Conservation (phyloP, 1,139 yeast species). For the Wickerhamomyces sp. region DNA sequence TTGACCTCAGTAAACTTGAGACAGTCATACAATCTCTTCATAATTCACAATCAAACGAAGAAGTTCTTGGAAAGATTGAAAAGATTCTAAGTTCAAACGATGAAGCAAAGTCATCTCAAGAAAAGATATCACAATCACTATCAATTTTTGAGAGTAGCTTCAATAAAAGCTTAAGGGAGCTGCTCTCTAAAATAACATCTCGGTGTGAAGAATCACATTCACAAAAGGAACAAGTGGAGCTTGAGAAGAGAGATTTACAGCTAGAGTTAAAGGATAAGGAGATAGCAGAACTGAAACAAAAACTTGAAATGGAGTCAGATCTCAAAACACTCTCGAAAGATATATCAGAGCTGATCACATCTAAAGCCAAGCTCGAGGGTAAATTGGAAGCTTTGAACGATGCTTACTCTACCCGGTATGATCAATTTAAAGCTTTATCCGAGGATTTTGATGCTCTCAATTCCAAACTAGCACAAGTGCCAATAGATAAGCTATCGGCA, state of each 20-base stretch:
- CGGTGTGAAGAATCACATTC: slow-evolving; percentile 9
- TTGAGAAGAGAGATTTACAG: slow-evolving; percentile 11
- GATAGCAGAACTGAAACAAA: slow-evolving; percentile 14
- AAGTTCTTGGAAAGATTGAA: no score
- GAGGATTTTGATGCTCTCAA: slow-evolving; percentile 26
- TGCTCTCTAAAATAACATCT: no score
- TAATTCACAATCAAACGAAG: no score
- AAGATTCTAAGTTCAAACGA: no score
- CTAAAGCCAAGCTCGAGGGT: slow-evolving; percentile 21
- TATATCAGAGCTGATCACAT: slow-evolving; percentile 15
- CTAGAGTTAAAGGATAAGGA: slow-evolving; percentile 16
- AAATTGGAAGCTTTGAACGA: slow-evolving; percentile 23
- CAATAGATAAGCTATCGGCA: slow-evolving; percentile 28
- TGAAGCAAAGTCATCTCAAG: no score
- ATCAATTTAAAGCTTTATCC: slow-evolving; percentile 25
- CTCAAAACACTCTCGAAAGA: slow-evolving; percentile 13
- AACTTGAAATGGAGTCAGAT: slow-evolving; percentile 13
- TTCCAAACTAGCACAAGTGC: slow-evolving; percentile 22
- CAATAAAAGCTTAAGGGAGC: no score
- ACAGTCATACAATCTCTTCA: no score
- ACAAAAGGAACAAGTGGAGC: slow-evolving; percentile 1
- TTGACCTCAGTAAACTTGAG: no score
- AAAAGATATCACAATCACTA: no score
- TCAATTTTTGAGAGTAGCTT: no score
- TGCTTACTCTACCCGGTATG: slow-evolving; percentile 22